These are phyloP conservation scores for Stipa capillata DNA, from an alignment of 176 grass and related monocot genomes.

Conservation along the genomic window DNA sequence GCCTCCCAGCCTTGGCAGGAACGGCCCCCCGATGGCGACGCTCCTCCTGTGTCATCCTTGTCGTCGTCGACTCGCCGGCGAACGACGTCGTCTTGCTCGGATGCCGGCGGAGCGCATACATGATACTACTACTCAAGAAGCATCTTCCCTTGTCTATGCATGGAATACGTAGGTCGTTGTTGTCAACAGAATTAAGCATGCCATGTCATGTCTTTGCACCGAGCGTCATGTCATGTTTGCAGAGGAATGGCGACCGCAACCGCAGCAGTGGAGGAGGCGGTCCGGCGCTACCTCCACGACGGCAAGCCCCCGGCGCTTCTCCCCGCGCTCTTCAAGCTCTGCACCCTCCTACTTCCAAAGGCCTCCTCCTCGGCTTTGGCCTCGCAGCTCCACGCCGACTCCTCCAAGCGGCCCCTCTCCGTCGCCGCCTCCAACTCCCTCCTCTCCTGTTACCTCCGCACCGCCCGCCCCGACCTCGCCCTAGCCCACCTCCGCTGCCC, in stretches of 20 bases:
- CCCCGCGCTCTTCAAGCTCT: constrained; percentile 22
- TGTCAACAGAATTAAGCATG: too few species aligned
- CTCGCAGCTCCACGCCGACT: constrained; percentile 25
- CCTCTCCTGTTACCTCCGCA: constrained; percentile 30
- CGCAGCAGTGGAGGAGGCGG: background rate
- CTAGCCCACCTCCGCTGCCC: constrained; percentile 7
- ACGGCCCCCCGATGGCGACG: too few species aligned
- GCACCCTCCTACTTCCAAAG: too few species aligned
- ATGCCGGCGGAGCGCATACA: background rate
- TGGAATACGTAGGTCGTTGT: too few species aligned
- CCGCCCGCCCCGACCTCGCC: background rate
- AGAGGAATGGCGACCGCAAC: too few species aligned
- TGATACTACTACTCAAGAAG: too few species aligned
- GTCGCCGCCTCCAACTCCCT: constrained; percentile 28
- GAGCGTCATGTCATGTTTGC: too few species aligned
- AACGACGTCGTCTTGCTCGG: background rate
- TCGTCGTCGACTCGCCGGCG: too few species aligned
- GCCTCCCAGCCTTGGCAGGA: constrained; percentile 34
- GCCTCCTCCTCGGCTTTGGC: background rate
- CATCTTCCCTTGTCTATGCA: too few species aligned
- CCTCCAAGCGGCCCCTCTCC: constrained; percentile 14
- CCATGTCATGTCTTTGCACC: too few species aligned
- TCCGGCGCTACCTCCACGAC: background rate
- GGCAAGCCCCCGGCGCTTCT: background rate
- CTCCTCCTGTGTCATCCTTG: too few species aligned